These are phyloP conservation scores for Calocybe cyanea DNA, from an alignment of 768 basidiomycete species.

Conservation along the genomic window DNA sequence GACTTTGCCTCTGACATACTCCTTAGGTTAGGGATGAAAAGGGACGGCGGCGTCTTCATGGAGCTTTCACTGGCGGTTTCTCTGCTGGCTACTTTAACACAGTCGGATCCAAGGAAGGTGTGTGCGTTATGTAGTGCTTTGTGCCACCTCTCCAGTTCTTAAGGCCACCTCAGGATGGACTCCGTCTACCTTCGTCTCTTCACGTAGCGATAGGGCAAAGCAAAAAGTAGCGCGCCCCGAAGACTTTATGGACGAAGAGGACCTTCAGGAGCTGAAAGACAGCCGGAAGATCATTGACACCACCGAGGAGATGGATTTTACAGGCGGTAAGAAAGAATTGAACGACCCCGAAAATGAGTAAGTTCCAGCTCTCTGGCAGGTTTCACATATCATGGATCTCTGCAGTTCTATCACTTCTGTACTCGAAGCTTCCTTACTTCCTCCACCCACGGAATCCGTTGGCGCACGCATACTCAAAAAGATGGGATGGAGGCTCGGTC, in stretches of 20 bases:
- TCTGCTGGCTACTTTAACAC: conserved; percentile 97
- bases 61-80: conserved; percentile 98
- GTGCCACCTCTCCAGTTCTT: conserved; percentile 1
- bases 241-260: conserved; percentile 99
- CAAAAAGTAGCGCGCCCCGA: conserved; percentile 63
- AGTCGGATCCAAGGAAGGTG: conserved; percentile 95
- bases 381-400: conserved; percentile 3
- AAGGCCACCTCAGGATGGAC: conserved; percentile 73
- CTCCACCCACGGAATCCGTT: conserved; percentile 72
- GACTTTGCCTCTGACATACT: not conserved
- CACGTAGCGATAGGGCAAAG: conserved; percentile 71
- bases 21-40: conserved; percentile 87
- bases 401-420: conserved; percentile 58
- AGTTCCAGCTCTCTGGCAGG: conserved; percentile 21
- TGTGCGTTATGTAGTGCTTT: conserved; percentile 6
- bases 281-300: conserved; percentile 73
- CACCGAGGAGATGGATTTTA: conserved; percentile 71
- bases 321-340: conserved; percentile 48
- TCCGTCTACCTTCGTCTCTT: conserved; percentile 90
- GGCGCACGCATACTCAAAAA: conserved; percentile 87
- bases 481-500: conserved; percentile 93
- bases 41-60: conserved; percentile 89
- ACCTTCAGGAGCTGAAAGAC: conserved; percentile 78
- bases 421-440: conserved; percentile 64
- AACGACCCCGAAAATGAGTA: conserved; percentile 51